Evolutionary conservation across 2,329 filamentous ascomycete species (phyloP), one percentile per base, ranked within the genome.

Genomic region (Periconia digitata): DNA sequence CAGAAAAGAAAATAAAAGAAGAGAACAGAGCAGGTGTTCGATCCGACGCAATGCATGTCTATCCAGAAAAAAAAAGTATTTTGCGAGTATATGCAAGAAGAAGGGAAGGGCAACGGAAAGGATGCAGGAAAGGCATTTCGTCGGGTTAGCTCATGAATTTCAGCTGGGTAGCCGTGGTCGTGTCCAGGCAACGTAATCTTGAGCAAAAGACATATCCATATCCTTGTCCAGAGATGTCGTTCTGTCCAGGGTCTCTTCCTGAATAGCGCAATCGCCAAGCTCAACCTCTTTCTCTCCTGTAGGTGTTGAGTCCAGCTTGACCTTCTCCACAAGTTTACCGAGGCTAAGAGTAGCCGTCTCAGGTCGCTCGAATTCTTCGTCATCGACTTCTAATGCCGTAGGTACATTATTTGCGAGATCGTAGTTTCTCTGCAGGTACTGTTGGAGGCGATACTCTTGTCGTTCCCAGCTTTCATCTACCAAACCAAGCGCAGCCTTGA

Each of bases 391-490:
- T 64, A 76, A 64, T 2, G 72, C 57, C 3, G 71, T 72, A 1
- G 73, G 71, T 13, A 78, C 65, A 10, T 72, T 71, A 44, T 76
- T 69, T 1, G 74, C 67, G 15, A 78, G 62, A 48, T 75, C 74
- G 57, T 71, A 70, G 54, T 79, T 79, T 37, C 76, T 72, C 36
- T 74, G 64, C 7, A 79, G 65, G 49, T 76, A 78, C 47, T 76
- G 72, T 29, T 74, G 66, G 1, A 79, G 59, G 1, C 76, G 71
- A 48, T 74, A 74, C 46, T 74, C 73, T 55, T 79, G 76, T 15
- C 76, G 67, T 32, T 74, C 73, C 76, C 76, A 79, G 53, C 76
- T 76, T 49, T 79, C 76, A 27, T 75, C 72, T 0, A 79, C 72
- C 0, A 79, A 59, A 5, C 71, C 69, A 8, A 79, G 66, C 0